Conservation (phyloP, 441 rosid genomes). For the Isatis lusitanica region DNA sequence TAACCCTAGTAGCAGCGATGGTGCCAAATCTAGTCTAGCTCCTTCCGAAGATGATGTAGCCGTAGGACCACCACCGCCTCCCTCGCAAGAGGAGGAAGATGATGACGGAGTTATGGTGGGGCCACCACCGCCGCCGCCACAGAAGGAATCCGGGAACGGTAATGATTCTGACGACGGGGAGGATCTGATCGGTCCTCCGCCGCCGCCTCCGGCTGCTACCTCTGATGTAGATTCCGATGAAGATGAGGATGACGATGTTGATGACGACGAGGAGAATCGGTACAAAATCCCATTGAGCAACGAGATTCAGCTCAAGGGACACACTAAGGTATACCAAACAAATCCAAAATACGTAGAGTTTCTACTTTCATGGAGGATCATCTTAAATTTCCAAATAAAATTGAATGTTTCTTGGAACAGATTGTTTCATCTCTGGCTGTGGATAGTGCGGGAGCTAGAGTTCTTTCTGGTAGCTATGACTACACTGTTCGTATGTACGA, state of each 20-base stretch:
- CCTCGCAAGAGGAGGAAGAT: conserved; percentile 13
- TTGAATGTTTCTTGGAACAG: conserved; percentile 46
- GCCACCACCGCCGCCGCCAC: conserved; percentile 66
- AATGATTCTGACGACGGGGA: conserved; percentile 36
- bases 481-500: conserved; percentile 92
- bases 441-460: conserved; percentile 93
- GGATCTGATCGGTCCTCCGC: conserved; percentile 52
- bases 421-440: conserved; percentile 85
- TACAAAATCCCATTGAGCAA: conserved; percentile 73
- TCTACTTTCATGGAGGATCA: background rate
- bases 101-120: conserved; percentile 52
- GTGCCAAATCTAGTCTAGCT: conserved; percentile 18
- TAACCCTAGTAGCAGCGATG: conserved; percentile 37
- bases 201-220: conserved; percentile 46
- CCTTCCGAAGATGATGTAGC: conserved; percentile 38
- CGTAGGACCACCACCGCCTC: conserved; percentile 59
- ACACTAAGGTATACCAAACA: conserved; percentile 55
- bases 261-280: conserved; percentile 52
- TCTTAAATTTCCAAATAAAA: background rate
- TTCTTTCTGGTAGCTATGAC: conserved; percentile 93
- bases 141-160: background rate
- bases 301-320: conserved; percentile 93
- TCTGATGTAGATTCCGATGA: conserved; percentile 27
- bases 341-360: background rate
- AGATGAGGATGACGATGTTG: conserved; percentile 45